A percentile compares a stretch with the other conserved stretches of the same genome.
Evolutionary conservation across 2,329 filamentous ascomycete species (phyloP).

Genomic region (Alternaria burnsii): DNA sequence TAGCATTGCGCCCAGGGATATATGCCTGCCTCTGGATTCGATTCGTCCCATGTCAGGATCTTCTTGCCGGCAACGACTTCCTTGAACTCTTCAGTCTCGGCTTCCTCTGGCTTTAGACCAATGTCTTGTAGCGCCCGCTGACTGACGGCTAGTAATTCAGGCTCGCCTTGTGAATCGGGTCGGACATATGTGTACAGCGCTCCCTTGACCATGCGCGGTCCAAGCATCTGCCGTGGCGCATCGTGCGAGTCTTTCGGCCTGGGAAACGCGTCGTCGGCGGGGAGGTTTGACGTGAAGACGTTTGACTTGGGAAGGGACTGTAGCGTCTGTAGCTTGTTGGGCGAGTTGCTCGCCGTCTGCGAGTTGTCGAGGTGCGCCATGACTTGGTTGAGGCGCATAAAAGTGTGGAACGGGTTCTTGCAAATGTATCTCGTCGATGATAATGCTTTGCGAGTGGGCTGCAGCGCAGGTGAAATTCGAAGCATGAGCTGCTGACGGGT

Average conservation of each 20-base stretch:
- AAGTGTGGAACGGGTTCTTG: constrained; percentile 21
- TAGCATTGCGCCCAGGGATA: constrained; percentile 99
- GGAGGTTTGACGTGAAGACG: constrained; percentile 71
- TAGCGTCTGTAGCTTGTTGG: constrained; percentile 47
- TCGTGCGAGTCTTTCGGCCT: constrained; percentile 83
- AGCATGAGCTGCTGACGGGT: constrained; percentile 24
- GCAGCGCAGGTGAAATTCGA: constrained; percentile 21
- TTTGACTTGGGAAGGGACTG: constrained; percentile 69
- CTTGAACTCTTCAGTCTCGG: constrained; percentile 76
- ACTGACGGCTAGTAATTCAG: constrained; percentile 84
- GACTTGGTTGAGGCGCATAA: constrained; percentile 54
- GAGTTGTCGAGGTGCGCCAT: constrained; percentile 54
- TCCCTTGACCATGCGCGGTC: constrained; percentile 82
- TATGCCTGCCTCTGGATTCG: constrained; percentile 62
- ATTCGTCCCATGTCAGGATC: constrained; percentile 79
- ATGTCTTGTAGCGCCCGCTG: constrained; percentile 80
- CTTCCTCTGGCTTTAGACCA: constrained; percentile 75
- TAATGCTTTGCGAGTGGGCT: constrained; percentile 9
- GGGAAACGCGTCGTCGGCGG: constrained; percentile 78
- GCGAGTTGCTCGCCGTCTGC: constrained; percentile 20
- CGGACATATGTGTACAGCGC: constrained; percentile 92
- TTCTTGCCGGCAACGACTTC: constrained; percentile 83
- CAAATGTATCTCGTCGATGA: constrained; percentile 9
- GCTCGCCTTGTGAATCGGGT: constrained; percentile 74
- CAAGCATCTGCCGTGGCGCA: constrained; percentile 77